phyloP scores from a whole-genome alignment of 352 stramenopile species.

The Paralagenidium karlingii region DNA sequence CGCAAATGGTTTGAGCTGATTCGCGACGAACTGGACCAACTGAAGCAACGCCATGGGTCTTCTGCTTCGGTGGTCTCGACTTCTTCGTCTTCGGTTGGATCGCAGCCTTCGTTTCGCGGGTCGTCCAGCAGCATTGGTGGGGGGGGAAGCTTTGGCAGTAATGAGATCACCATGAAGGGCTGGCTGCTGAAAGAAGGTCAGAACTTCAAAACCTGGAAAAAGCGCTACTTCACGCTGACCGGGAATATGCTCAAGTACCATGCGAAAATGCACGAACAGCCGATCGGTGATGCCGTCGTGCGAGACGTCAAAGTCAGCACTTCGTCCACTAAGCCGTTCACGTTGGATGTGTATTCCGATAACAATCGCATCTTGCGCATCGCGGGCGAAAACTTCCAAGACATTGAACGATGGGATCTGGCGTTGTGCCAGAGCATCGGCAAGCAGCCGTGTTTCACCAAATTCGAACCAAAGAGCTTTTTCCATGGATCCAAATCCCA shows the following conservation, averaged over 20 bases:
- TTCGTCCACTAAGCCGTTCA: slow-evolving; percentile 44
- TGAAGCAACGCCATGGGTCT: neutral
- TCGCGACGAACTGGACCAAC: slow-evolving; percentile 16
- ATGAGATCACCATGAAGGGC: slow-evolving; percentile 35
- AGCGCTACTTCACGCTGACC: slow-evolving; percentile 60
- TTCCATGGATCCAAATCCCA: too few relatives aligned
- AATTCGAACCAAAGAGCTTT: too few relatives aligned
- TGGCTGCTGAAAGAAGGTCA: slow-evolving; percentile 76
- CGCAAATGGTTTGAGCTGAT: slow-evolving; percentile 32
- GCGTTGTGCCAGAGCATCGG: slow-evolving; percentile 28
- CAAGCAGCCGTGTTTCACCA: slow-evolving; percentile 49
- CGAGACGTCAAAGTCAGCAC: slow-evolving; percentile 63
- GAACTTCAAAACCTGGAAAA: slow-evolving; percentile 84
- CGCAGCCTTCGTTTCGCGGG: too few relatives aligned
- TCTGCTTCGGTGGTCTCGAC: slow-evolving; percentile 1
- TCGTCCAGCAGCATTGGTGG: neutral
- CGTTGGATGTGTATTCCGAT: slow-evolving; percentile 67
- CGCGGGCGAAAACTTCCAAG: slow-evolving; percentile 40
- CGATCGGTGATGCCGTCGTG: slow-evolving; percentile 46
- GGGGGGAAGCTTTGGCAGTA: neutral
- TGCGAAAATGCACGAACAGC: slow-evolving; percentile 29
- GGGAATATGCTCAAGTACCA: slow-evolving; percentile 56
- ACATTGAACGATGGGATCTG: slow-evolving; percentile 66
- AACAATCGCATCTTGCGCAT: slow-evolving; percentile 73
- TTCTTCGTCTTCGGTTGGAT: neutral